Base-by-base conservation (phyloP, 441 rosid genomes). In the Capsella rubella region DNA sequence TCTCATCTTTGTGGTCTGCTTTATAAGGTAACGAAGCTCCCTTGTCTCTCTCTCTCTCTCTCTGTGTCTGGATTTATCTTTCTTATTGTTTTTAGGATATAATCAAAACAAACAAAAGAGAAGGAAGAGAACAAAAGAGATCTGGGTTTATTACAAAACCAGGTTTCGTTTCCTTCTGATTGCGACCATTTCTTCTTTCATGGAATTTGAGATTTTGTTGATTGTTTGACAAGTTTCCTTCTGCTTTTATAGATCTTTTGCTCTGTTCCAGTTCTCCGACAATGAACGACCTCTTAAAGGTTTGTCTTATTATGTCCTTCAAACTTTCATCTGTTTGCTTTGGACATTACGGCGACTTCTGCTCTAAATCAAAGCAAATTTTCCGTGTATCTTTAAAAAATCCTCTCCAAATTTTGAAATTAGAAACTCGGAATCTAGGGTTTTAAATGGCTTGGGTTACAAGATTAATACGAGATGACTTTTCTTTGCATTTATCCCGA, bases 201-300 rank as follows among this genome's bases (percentile, higher is more conserved):
- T 21, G 25, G 25, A 21, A 21, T 21, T 21, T 21, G 25, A 21
- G 25, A 21, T 21, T 21, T 59, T 60, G 42, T 78, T 78, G 78
- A 73, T 78, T 73, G 73, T 55, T 72, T 47, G 27, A 61, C 77
- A 78, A 78, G 60, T 53, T 61, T 78, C 47, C 61, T 72, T 59
- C 18, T 15, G 8, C 1, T 72, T 28, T 47, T 49, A 31, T 66
- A 65, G 75, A 54, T 74, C 67, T 60, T 73, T 13, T 47, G 43
- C 76, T 56, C 57, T 67, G 55, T 65, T 55, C 84, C 60, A 69
- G 47, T 64, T 71, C 76, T 76, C 70, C 80, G 12, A 84, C 82
- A 71, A 91, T 93, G 98, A 91, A 93, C 83, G 92, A 93, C 84
- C 96, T 93, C 77, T 76, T 93, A 69, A 76, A 88, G 89, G 97